Conservation (phyloP, 768 basidiomycete species). For the Boletales sp. region DNA sequence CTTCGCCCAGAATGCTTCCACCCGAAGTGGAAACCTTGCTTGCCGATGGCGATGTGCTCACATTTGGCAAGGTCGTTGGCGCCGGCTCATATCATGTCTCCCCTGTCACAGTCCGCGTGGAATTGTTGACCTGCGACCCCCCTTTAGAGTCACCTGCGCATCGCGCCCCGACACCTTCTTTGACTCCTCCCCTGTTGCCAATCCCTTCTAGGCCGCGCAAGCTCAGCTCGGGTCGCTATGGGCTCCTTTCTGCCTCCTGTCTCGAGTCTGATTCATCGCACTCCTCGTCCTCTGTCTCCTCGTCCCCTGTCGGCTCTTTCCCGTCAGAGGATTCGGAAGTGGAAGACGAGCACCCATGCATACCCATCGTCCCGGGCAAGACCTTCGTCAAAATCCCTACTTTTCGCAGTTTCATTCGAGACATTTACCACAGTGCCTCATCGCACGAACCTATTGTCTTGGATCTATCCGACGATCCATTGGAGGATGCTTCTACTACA, state of each 20-base stretch:
- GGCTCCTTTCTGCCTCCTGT: slow-evolving; percentile 40
- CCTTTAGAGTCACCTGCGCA: slow-evolving; percentile 18
- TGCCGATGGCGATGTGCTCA: slow-evolving; percentile 64
- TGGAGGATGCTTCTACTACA: slow-evolving; percentile 11
- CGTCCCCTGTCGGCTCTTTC: slow-evolving; percentile 32
- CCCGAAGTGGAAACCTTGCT: slow-evolving; percentile 57
- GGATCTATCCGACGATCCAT: slow-evolving; percentile 7
- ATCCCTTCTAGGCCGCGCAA: slow-evolving; percentile 24
- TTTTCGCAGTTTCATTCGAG: slow-evolving; percentile 29
- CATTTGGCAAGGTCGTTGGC: slow-evolving; percentile 75
- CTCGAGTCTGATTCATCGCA: slow-evolving; percentile 22
- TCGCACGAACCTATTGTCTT: slow-evolving; percentile 10
- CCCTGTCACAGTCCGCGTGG: slow-evolving; percentile 60
- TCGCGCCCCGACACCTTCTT: not conserved
- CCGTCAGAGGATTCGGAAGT: slow-evolving; percentile 47
- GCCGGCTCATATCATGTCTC: slow-evolving; percentile 56
- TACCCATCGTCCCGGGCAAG: slow-evolving; percentile 12
- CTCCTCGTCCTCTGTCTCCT: slow-evolving; percentile 40
- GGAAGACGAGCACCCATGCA: slow-evolving; percentile 41
- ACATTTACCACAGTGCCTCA: slow-evolving; percentile 18
- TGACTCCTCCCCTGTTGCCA: slow-evolving; percentile 29
- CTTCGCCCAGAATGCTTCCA: slow-evolving; percentile 43
- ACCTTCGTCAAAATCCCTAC: slow-evolving; percentile 29
- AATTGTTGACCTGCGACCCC: slow-evolving; percentile 37
- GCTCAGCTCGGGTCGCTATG: slow-evolving; percentile 58